A percentile compares a stretch with the other conserved stretches of the same genome.
These are phyloP conservation scores for Coniochaeta pulveracea DNA, from an alignment of 2,329 filamentous ascomycete species.

Conservation along the genomic window DNA sequence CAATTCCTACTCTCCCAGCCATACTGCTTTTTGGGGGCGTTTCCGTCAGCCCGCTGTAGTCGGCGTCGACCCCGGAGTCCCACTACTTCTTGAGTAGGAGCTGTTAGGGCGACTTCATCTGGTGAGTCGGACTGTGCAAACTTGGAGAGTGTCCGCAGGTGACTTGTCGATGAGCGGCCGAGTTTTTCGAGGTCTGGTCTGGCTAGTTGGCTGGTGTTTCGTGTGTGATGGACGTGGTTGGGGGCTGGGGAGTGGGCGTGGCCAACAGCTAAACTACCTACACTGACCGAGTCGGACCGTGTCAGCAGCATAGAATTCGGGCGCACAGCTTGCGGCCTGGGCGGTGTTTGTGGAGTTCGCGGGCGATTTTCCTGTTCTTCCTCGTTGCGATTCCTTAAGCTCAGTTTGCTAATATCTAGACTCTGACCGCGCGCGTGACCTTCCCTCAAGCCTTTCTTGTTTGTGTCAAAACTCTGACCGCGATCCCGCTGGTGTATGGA, in stretches of 20 bases:
- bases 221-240: slow-evolving; percentile 21
- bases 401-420: slow-evolving; percentile 46
- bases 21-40: slow-evolving; percentile 38
- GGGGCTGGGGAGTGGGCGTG: slow-evolving; percentile 21
- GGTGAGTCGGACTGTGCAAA: slow-evolving; percentile 64
- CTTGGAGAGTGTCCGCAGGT: slow-evolving; percentile 77
- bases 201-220: slow-evolving; percentile 38
- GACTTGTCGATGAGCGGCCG: slow-evolving; percentile 79
- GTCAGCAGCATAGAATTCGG: slow-evolving; percentile 53
- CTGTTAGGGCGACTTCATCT: slow-evolving; percentile 72
- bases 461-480: slow-evolving; percentile 54
- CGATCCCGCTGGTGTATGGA: slow-evolving; percentile 32
- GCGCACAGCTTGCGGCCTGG: slow-evolving; percentile 30
- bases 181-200: slow-evolving; percentile 70
- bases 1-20: slow-evolving; percentile 79
- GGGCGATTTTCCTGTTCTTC: too few species aligned
- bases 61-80: slow-evolving; percentile 76
- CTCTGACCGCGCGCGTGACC: slow-evolving; percentile 52
- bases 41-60: slow-evolving; percentile 60
- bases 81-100: slow-evolving; percentile 72
- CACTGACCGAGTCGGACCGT: slow-evolving; percentile 41
- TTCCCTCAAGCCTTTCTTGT: slow-evolving; percentile 39
- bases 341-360: slow-evolving; percentile 24
- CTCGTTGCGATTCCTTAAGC: slow-evolving; percentile 32
- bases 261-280: slow-evolving; percentile 19